Conservation (phyloP, 345 rosid genomes). For the Mallotus nudiflorus region DNA sequence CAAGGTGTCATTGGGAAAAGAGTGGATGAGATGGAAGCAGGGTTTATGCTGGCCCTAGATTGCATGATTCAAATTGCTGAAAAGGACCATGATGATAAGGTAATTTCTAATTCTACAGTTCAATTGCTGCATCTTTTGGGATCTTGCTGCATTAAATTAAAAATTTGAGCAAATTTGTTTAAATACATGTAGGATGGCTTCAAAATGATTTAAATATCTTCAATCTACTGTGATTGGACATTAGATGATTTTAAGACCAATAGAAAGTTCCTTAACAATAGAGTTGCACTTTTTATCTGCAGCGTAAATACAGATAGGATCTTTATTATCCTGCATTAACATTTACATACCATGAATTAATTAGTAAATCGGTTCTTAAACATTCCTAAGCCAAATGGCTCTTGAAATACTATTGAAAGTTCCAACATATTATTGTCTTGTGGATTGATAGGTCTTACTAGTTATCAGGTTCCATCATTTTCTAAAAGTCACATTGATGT, state of each 20-base stretch:
- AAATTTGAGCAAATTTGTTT: not conserved
- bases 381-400: not conserved
- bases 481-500: not conserved
- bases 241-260: not conserved
- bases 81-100: conserved; percentile 83
- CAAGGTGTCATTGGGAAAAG: conserved; percentile 94
- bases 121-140: conserved; percentile 3
- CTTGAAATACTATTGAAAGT: not conserved
- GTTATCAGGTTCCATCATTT: not conserved
- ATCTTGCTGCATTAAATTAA: not conserved
- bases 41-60: conserved; percentile 97
- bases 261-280: not conserved
- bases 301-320: not conserved
- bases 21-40: conserved; percentile 91
- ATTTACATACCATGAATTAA: not conserved
- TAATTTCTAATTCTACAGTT: conserved; percentile 18
- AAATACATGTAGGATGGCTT: not conserved
- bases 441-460: not conserved
- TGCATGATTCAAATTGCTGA: conserved; percentile 88
- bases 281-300: not conserved
- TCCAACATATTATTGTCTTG: not conserved
- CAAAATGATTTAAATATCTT: not conserved
- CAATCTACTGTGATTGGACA: conserved; percentile 1
- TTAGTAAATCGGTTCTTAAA: not conserved
- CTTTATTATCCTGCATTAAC: not conserved